phyloP scores from a whole-genome alignment of 306 rosid genomes.

The Prunus salicina region DNA sequence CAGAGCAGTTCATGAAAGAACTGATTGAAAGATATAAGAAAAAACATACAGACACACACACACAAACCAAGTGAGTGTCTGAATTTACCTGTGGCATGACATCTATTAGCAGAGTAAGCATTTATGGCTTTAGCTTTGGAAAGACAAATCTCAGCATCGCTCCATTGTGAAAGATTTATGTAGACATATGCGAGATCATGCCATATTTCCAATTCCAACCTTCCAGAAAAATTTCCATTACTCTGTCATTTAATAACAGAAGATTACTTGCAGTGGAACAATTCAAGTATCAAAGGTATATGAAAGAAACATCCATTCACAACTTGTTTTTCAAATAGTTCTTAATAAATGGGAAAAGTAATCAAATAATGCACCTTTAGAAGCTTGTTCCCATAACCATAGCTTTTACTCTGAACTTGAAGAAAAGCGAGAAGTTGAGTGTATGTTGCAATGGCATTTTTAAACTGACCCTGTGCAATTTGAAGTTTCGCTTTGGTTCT shows the following conservation, averaged over 20 bases:
- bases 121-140: conserved; percentile 61
- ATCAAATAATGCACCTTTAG: conserved; percentile 46
- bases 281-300: background rate
- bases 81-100: conserved; percentile 60
- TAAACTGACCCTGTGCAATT: conserved; percentile 67
- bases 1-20: background rate
- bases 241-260: conserved; percentile 41
- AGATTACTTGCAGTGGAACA: background rate
- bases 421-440: conserved; percentile 72
- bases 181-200: conserved; percentile 77
- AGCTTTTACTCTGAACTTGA: conserved; percentile 72
- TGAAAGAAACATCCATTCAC: background rate
- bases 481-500: conserved; percentile 84
- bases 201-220: conserved; percentile 79
- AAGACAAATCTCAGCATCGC: conserved; percentile 77
- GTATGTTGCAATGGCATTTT: conserved; percentile 62
- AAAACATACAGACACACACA: background rate
- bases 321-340: background rate
- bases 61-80: background rate
- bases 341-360: background rate
- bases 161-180: conserved; percentile 65
- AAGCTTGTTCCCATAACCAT: conserved; percentile 47
- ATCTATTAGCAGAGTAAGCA: conserved; percentile 60
- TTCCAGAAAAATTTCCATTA: conserved; percentile 41
- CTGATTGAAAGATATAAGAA: background rate